Evolutionary conservation across 2,329 filamentous ascomycete genomes (phyloP), one percentile per base, ranked within the genome.

Genomic region (Fusarium camptoceras): DNA sequence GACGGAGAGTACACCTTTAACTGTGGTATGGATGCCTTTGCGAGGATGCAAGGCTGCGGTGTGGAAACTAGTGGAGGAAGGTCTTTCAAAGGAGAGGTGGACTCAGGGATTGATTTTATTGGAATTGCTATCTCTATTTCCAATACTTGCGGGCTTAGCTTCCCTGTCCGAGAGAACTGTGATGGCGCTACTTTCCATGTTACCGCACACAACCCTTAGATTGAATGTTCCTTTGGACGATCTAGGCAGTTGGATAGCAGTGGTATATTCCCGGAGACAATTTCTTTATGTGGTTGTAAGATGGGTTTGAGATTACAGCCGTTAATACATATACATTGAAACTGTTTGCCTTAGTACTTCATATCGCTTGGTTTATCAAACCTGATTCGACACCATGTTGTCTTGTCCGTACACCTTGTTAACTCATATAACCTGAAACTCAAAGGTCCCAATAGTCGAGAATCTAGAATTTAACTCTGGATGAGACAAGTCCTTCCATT

Each of bases 281-380:
- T 37, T n/a, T 3, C 6, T 12, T 7, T 10, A 37, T 6, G 16
- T 34, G 0, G 3, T 37, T 18, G 8, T 18, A 3, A 1, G 1
- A 18, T 15, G 30, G 1, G 15, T 7, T 16, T 31, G 14, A 31
- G 30, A 31, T 14, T 14, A 14, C 30, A 31, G 11, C 27, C 27
- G 27, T 27, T 4, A 27, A 11, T 27, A 11, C 10, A 11, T 10
- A 27, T 27, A 27, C 4, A 3, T 27, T 4, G 3, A 3, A 27
- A 11, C 27, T 1, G 10, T 27, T 10, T 11, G 27, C 27, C 11
- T 11, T 27, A 27, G 10, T 11, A 27, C 9, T 27, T 27, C 11
- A 3, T 27, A 27, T 27, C 27, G 3, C 3, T 27, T 27, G 27
- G 11, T 10, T 27, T 27, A 27, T 11, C 27, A 11, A 27, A 11